Conservation (phyloP, 2,329 filamentous ascomycete species). For the Byssoonygena ceratinophila region DNA sequence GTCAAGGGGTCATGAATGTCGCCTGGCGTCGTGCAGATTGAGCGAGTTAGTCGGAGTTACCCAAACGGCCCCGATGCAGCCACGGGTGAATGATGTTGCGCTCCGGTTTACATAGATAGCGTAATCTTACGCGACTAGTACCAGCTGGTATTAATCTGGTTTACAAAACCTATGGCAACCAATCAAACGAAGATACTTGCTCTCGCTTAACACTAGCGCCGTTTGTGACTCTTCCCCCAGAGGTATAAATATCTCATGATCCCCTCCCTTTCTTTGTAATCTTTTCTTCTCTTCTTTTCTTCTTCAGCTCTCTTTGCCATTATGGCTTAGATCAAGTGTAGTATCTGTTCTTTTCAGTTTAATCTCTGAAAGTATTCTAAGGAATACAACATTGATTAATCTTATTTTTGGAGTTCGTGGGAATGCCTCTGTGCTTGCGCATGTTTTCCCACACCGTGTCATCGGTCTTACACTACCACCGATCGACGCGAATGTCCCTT, state of each 20-base stretch:
- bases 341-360: conserved; percentile 97
- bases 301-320: conserved; percentile 44
- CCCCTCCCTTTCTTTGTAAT: conserved; percentile 20
- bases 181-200: neutral
- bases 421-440: conserved; percentile 61
- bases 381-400: conserved; percentile 67
- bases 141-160: too few species aligned
- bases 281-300: conserved; percentile 32
- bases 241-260: conserved; percentile 26
- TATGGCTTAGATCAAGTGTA: conserved; percentile 83
- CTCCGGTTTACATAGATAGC: neutral
- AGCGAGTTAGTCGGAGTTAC: neutral
- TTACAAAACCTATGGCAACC: neutral
- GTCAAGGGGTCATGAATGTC: neutral
- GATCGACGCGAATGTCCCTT: conserved; percentile 53
- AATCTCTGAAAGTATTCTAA: conserved; percentile 79
- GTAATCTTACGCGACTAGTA: neutral
- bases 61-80: neutral
- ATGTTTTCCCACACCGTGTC: conserved; percentile 58
- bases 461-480: conserved; percentile 65
- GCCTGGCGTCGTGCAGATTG: neutral
- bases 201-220: conserved; percentile 15
- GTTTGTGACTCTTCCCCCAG: conserved; percentile 15
- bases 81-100: neutral
- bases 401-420: conserved; percentile 58